These are phyloP conservation scores for Aspergillus sergii DNA, from an alignment of 2,329 filamentous ascomycete species.

Conservation along the genomic window DNA sequence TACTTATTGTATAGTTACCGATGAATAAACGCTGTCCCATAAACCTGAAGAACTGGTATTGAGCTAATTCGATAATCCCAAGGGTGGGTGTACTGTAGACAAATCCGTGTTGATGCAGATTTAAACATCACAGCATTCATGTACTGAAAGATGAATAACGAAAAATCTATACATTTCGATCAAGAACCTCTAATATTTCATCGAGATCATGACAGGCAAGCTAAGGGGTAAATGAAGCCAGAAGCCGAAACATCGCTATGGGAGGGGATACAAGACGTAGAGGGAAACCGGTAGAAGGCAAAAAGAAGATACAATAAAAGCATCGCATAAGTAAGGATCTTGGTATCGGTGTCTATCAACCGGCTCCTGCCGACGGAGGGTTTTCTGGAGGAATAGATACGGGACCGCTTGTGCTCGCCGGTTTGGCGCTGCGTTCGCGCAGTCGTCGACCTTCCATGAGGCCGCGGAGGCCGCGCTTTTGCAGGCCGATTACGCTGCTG, in stretches of 20 bases:
- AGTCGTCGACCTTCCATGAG: slow-evolving; percentile 92
- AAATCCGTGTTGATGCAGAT: not conserved
- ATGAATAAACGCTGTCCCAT: not conserved
- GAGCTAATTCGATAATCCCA: not conserved
- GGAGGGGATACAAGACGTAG: not conserved
- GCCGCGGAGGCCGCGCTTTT: slow-evolving; percentile 88
- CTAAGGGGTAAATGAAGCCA: not conserved
- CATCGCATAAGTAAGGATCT: not conserved
- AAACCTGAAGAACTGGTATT: not conserved
- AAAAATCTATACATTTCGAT: slow-evolving; percentile 2
- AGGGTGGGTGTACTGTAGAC: not conserved
- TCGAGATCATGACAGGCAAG: not conserved
- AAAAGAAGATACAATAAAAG: not conserved
- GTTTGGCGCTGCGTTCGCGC: slow-evolving; percentile 65
- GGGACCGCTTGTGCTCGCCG: slow-evolving; percentile 21
- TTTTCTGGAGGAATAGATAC: slow-evolving; percentile 3
- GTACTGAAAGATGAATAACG: not conserved
- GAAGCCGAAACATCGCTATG: not conserved
- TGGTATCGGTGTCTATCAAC: not conserved
- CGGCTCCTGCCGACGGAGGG: not conserved
- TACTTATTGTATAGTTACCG: not conserved
- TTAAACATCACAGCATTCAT: not conserved
- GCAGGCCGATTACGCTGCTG: slow-evolving; percentile 88
- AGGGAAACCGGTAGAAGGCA: not conserved
- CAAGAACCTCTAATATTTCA: slow-evolving; percentile 1